Evolutionary conservation across 331 rosid genomes (phyloP).

Genomic region (Arachis monticola): DNA sequence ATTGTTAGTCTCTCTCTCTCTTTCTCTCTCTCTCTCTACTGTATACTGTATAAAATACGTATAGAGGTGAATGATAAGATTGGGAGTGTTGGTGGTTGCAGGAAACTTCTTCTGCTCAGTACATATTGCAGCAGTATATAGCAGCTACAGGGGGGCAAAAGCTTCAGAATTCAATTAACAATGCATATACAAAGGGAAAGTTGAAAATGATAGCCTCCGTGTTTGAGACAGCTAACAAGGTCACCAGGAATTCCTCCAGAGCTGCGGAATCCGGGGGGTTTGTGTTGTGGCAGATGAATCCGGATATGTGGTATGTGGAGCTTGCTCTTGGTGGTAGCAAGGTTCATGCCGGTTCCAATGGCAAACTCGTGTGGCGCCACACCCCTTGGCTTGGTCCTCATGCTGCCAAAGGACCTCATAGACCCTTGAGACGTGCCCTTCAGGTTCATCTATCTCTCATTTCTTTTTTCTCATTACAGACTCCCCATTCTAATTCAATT

Average conservation of each 20-base stretch:
- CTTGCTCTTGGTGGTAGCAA: slow-evolving; percentile 97
- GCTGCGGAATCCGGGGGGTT: slow-evolving; percentile 89
- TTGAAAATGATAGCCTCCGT: slow-evolving; percentile 97
- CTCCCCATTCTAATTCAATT: slow-evolving; percentile 33
- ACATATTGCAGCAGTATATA: slow-evolving; percentile 91
- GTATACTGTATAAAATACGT: background rate
- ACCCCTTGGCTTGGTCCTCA: slow-evolving; percentile 99
- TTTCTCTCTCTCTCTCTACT: background rate
- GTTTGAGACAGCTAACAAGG: slow-evolving; percentile 89
- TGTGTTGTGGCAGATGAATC: slow-evolving; percentile 98
- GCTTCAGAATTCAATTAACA: slow-evolving; percentile 76
- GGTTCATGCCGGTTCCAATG: slow-evolving; percentile 99
- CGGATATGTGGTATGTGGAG: slow-evolving; percentile 99
- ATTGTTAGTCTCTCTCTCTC: slow-evolving; percentile 66
- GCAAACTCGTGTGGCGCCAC: slow-evolving; percentile 97
- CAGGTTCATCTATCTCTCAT: slow-evolving; percentile 57
- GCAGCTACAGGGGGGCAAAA: slow-evolving; percentile 93
- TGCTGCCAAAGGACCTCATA: slow-evolving; percentile 94
- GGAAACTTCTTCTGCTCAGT: slow-evolving; percentile 95
- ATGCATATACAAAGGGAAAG: slow-evolving; percentile 96
- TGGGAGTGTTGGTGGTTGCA: slow-evolving; percentile 39
- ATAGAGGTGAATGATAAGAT: background rate
- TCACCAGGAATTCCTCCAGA: slow-evolving; percentile 76
- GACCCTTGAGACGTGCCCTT: slow-evolving; percentile 93
- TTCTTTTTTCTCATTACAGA: background rate